Evolutionary conservation across 495 filamentous ascomycete genomes (phyloP), one percentile per base, ranked within the genome.

Genomic region (Podospora pseudopauciseta): DNA sequence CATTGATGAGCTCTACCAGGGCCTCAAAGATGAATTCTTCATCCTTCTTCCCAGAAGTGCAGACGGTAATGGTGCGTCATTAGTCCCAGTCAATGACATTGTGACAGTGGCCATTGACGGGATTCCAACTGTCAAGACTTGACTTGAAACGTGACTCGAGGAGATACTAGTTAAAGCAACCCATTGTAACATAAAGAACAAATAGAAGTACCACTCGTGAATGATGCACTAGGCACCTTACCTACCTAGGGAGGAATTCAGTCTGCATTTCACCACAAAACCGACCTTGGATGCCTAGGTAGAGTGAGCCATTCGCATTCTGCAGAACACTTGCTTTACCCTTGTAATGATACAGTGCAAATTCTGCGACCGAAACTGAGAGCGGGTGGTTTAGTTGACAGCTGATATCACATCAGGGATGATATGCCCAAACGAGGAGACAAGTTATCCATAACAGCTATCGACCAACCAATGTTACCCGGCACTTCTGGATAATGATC

Each of bases 11-110:
- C 60, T 39, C 27, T 5, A 44, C 26, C n/a, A 67, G 60, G 1
- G 60, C 66, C 44, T 58, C 55, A 18, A 58, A 26, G 20, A 67
- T 18, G 18, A 67, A 63, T 0, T 67, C 60, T 44, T 44, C 60
- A 16, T 63, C 66, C 26, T 58, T 60, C 5, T 63, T 28, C 23
- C 15, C 34, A 49, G 18, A 7, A 5, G 55, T 58, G 55, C 19
- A 26, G 2, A 58, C 55, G 6, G 23, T 58, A 26, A 58, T 58
- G 6, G 55, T 58, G 18, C 55, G 55, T 20, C 55, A 2, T 58
- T 58, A 19, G 55, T 58, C 55, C n/a, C 23, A 58, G 18, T 58
- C 55, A 18, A 58, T 58, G 23, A 26, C 55, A 58, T 20, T 58
- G 19, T 58, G 55, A 18, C 3, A 58, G 55, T 20, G 11, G 2